These are phyloP conservation scores for Alternaria alternata DNA, from an alignment of 2,329 filamentous ascomycete genomes.

Conservation along the genomic window DNA sequence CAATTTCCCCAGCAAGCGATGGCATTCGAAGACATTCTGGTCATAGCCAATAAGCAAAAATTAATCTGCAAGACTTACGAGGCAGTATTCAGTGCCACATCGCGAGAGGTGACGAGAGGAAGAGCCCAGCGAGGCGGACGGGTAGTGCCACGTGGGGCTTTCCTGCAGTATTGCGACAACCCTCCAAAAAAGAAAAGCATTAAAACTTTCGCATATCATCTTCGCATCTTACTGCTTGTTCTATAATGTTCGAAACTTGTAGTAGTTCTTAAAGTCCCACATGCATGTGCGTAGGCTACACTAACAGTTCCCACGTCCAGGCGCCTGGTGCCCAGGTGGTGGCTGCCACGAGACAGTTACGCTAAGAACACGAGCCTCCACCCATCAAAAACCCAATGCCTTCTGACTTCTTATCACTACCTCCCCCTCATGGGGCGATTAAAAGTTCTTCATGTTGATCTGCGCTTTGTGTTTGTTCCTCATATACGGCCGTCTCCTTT, in stretches of 20 bases:
- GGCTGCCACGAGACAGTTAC: neutral
- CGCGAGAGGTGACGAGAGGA: slow-evolving; percentile 3
- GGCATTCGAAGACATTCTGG: slow-evolving; percentile 2
- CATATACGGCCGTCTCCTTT: neutral
- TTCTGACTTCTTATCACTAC: neutral
- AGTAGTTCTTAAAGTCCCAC: neutral
- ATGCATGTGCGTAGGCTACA: neutral
- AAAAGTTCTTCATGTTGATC: too few species aligned
- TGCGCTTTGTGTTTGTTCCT: neutral
- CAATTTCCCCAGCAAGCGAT: slow-evolving; percentile 4
- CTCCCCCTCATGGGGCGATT: neutral
- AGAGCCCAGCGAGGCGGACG: neutral
- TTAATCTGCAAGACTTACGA: neutral
- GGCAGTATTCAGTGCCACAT: neutral
- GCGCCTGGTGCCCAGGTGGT: neutral
- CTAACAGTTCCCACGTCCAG: neutral
- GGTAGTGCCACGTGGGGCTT: neutral
- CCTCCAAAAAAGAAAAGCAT: neutral
- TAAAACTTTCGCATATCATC: neutral
- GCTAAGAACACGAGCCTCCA: neutral
- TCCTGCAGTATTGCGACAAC: neutral
- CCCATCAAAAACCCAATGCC: neutral
- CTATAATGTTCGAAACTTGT: neutral
- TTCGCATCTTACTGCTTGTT: neutral
- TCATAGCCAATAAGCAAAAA: slow-evolving; percentile 1